These are phyloP conservation scores for Prunus campanulata DNA, from an alignment of 306 rosid species.

Conservation along the genomic window DNA sequence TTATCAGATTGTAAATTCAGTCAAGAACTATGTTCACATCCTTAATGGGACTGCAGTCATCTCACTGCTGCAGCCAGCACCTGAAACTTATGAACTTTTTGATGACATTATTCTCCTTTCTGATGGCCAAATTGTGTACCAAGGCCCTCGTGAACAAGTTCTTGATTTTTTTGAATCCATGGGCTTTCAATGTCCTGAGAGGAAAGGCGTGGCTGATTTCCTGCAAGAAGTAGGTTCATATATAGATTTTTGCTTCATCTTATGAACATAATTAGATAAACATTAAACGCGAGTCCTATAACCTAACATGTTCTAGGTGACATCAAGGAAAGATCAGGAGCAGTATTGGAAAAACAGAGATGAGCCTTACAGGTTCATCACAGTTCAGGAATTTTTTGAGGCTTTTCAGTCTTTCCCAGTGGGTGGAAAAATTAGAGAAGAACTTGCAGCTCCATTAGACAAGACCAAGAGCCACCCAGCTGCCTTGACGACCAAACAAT, in stretches of 20 bases:
- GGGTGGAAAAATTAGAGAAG: constrained; percentile 30
- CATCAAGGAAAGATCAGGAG: constrained; percentile 53
- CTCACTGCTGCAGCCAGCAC: constrained; percentile 60
- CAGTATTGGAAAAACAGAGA: constrained; percentile 45
- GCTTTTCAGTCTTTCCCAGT: constrained; percentile 41
- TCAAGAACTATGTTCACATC: constrained; percentile 37
- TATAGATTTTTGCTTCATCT: not conserved
- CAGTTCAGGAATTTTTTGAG: constrained; percentile 35
- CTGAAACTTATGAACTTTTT: constrained; percentile 53
- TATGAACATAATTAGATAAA: not conserved
- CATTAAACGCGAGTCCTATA: not conserved
- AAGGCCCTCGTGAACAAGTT: constrained; percentile 48
- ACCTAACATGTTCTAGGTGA: constrained; percentile 33
- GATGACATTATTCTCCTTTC: constrained; percentile 55
- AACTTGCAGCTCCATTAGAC: constrained; percentile 43
- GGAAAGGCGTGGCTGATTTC: constrained; percentile 56
- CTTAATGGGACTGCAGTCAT: constrained; percentile 45
- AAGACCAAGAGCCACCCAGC: constrained; percentile 52
- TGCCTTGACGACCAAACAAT: constrained; percentile 36
- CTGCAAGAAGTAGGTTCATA: constrained; percentile 33
- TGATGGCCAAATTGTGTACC: constrained; percentile 47
- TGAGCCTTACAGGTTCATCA: constrained; percentile 43
- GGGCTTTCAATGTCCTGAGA: constrained; percentile 49
- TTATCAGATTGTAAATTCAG: constrained; percentile 43
- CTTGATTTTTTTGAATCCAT: constrained; percentile 40